Conservation (phyloP, 768 basidiomycete species). For the Coprinellus aureogranulatus region DNA sequence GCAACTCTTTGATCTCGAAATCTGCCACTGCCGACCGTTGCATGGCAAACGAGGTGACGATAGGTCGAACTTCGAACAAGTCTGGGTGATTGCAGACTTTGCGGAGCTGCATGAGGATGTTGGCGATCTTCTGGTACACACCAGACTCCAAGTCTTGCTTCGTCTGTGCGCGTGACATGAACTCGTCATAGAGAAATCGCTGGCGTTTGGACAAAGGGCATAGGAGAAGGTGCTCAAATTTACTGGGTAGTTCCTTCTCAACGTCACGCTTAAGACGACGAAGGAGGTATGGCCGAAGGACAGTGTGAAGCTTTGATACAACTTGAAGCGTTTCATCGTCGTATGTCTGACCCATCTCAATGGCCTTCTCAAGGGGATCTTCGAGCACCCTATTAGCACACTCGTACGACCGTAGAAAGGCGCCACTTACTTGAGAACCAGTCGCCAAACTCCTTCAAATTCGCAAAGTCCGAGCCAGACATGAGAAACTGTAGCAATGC, state of each 20-base stretch:
- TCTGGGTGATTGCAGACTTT: slow-evolving; percentile 97
- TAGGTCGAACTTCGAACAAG: slow-evolving; percentile 85
- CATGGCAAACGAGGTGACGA: slow-evolving; percentile 75
- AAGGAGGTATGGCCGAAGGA: slow-evolving; percentile 93
- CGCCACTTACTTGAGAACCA: slow-evolving; percentile 95
- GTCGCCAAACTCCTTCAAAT: slow-evolving; percentile 88
- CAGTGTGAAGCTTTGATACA: slow-evolving; percentile 84
- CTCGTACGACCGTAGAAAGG: not conserved
- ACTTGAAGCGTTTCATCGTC: slow-evolving; percentile 86
- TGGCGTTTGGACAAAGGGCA: slow-evolving; percentile 89
- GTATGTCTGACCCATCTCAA: slow-evolving; percentile 74
- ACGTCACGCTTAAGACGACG: slow-evolving; percentile 98
- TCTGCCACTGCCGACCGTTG: slow-evolving; percentile 72
- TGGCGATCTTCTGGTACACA: slow-evolving; percentile 84
- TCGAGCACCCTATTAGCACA: not conserved
- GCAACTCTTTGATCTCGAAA: slow-evolving; percentile 83
- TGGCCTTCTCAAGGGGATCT: slow-evolving; percentile 93
- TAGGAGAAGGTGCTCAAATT: slow-evolving; percentile 86
- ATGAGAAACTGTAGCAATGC: slow-evolving; percentile 92
- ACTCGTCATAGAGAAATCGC: slow-evolving; percentile 94
- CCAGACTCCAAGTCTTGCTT: slow-evolving; percentile 80
- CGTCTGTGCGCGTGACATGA: slow-evolving; percentile 87
- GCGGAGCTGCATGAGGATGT: slow-evolving; percentile 96
- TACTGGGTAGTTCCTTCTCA: slow-evolving; percentile 91
- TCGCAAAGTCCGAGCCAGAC: slow-evolving; percentile 85